Conservation (phyloP, 306 rosid species). For the Ochetophila trinervis region DNA sequence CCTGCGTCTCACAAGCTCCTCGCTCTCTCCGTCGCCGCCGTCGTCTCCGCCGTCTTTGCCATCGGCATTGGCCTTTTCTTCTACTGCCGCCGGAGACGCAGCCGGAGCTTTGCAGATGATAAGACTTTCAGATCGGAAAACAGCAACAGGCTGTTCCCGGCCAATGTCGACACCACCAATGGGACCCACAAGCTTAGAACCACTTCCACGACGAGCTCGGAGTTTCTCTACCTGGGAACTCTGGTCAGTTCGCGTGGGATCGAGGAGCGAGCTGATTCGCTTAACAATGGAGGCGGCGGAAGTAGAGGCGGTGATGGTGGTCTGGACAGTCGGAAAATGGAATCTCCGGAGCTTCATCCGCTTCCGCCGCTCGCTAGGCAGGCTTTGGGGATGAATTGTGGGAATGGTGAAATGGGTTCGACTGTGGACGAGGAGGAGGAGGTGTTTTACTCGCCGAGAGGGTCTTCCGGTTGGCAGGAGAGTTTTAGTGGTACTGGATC, state of each 20-base stretch:
- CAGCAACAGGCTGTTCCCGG: slow-evolving; percentile 52
- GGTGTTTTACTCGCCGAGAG: slow-evolving; percentile 85
- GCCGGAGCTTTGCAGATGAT: slow-evolving; percentile 37
- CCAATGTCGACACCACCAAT: slow-evolving; percentile 24
- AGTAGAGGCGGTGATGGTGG: not conserved
- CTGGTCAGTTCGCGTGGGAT: slow-evolving; percentile 59
- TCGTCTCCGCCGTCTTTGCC: slow-evolving; percentile 31
- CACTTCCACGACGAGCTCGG: slow-evolving; percentile 59
- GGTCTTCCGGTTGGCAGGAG: slow-evolving; percentile 47
- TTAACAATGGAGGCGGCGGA: not conserved
- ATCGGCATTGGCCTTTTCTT: slow-evolving; percentile 36
- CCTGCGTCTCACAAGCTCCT: slow-evolving; percentile 42
- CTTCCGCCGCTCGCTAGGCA: slow-evolving; percentile 48
- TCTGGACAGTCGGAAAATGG: slow-evolving; percentile 42
- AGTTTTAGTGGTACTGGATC: slow-evolving; percentile 45
- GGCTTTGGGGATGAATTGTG: slow-evolving; percentile 5
- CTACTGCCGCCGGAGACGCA: slow-evolving; percentile 44
- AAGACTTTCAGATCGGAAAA: slow-evolving; percentile 73
- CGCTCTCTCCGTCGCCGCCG: slow-evolving; percentile 45
- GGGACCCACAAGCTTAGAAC: slow-evolving; percentile 35
- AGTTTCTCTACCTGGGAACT: slow-evolving; percentile 89
- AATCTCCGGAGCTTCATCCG: slow-evolving; percentile 56
- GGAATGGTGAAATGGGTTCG: slow-evolving; percentile 26
- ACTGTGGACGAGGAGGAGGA: slow-evolving; percentile 59
- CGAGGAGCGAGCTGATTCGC: slow-evolving; percentile 40